These are phyloP conservation scores for Vitis labrusca DNA, from an alignment of 164 flowering plant species.

Conservation along the genomic window DNA sequence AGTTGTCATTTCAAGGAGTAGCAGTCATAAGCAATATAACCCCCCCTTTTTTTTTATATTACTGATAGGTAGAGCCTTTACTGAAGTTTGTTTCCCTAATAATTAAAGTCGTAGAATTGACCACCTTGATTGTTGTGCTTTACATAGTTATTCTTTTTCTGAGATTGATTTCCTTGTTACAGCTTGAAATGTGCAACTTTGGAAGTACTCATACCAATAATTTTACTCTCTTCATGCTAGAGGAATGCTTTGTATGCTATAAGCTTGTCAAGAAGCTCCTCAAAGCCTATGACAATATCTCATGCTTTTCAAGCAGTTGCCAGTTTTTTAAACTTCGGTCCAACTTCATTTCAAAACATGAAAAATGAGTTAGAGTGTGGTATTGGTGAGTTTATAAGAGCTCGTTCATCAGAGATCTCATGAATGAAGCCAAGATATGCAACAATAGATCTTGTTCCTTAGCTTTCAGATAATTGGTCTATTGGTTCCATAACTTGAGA, in stretches of 20 bases:
- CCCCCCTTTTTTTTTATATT: background rate
- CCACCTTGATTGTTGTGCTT: constrained; percentile 4
- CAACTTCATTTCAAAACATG: background rate
- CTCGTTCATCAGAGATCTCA: background rate
- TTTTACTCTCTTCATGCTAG: background rate
- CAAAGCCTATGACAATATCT: background rate
- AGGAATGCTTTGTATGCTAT: background rate
- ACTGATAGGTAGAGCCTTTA: background rate
- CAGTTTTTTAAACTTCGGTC: background rate
- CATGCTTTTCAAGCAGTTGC: background rate
- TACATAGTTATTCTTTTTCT: background rate
- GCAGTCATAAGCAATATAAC: too few species aligned
- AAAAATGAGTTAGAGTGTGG: background rate
- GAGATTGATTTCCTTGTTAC: background rate
- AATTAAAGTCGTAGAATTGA: background rate
- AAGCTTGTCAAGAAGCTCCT: constrained; percentile 5
- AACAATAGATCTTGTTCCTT: background rate
- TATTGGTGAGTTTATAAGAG: background rate
- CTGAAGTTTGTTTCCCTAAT: background rate
- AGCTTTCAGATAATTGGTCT: background rate
- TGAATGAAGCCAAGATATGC: background rate
- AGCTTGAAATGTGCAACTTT: background rate
- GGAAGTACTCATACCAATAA: background rate
- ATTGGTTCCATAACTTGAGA: background rate
- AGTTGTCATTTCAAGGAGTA: too few species aligned